Evolutionary conservation across 2,329 filamentous ascomycete genomes (phyloP).

Genomic region (Botrytis squamosa): DNA sequence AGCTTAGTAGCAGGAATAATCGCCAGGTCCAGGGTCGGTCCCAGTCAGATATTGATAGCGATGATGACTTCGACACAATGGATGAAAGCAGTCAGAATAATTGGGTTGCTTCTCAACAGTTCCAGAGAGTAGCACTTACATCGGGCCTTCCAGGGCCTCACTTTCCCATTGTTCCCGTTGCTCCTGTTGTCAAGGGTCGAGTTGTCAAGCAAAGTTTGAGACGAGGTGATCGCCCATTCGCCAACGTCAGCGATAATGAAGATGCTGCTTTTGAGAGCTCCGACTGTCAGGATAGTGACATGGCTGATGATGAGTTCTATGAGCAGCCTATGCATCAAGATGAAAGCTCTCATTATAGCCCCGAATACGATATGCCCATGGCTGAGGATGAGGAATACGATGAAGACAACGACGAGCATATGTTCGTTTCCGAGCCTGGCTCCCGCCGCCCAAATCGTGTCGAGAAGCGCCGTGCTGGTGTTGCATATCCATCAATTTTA

Average conservation of each 20-base stretch:
- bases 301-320: not conserved
- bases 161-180: not conserved
- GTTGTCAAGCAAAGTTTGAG: constrained; percentile 13
- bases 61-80: not conserved
- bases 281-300: not conserved
- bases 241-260: not conserved
- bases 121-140: not conserved
- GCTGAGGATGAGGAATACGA: not conserved
- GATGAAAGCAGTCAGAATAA: not conserved
- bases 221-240: not conserved
- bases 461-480: constrained; percentile 9
- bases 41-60: not conserved
- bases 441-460: not conserved
- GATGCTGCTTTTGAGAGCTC: not conserved
- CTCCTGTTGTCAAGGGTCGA: constrained; percentile 8
- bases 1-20: not conserved
- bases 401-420: not conserved
- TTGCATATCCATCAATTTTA: not conserved
- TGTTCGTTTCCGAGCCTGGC: not conserved
- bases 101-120: not conserved
- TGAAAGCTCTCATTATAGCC: not conserved
- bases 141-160: not conserved
- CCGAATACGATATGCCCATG: not conserved
- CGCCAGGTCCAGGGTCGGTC: not conserved
- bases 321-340: not conserved